Base-by-base conservation (phyloP, 352 stramenopile species). In the Pilasporangium apinafurcum region DNA sequence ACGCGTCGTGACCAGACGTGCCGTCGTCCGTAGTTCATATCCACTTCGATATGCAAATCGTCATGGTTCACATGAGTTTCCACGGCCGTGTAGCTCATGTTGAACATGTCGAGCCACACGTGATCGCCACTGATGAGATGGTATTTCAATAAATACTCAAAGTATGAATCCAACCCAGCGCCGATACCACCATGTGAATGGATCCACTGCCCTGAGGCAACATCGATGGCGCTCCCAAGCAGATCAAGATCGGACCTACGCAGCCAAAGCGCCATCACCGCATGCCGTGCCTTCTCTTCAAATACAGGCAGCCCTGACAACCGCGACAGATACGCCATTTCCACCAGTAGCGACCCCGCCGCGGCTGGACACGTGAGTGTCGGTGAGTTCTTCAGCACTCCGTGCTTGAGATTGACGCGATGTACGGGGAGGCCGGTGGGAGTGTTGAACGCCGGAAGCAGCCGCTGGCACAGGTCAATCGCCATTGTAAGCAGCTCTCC, bases 141-240 rank as follows among this genome's bases (percentile, higher is more conserved):
- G 50, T 96, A 95, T 62, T 99, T 99, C n/a, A 98, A 57, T 27
- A 98, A 54, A 60, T 98, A 98, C 66, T 99, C 96, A 51, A 97
- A 98, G 59, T 96, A 99, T 35, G 88, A 98, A 65, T 99, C 96
- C 1, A 96, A 79, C 18, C 97, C 97, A 0, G 84, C 83, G 22
- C 92, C 93, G 40, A 98, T 92, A 27, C 89, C 72, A 6, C 86
- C 81, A 31, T 88, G 65, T 16, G 73, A 75, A 36, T 86, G 63
- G 13, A 83, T 44, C 83, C 81, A 95, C 34, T 86, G 46, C 8
- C 95, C 95, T 14, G 64, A 97, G 2, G 73, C 46, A 1, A 96
- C 84, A 58, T 98, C 80, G 55, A 99, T 97, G 26, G 96, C 80
- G 61, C 95, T 98, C 2, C 96, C 96, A 8, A 98, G 65, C 31